phyloP scores from a whole-genome alignment of 805 yeast genomes.

The Myxozyma sirexii region DNA sequence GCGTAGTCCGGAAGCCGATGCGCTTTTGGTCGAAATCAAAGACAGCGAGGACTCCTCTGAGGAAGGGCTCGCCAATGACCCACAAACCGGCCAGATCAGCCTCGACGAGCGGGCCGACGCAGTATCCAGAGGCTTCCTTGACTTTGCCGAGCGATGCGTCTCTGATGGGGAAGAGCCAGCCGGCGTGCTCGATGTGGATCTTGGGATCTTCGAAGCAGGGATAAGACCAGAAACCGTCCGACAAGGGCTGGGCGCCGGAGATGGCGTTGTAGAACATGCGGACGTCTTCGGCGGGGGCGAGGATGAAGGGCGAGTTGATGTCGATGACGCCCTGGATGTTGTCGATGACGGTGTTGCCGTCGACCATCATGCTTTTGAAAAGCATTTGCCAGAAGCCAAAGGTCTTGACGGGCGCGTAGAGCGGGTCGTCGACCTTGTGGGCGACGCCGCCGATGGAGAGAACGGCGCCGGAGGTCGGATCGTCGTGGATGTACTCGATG shows the following conservation, averaged over 20 bases:
- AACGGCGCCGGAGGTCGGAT: conserved; percentile 11
- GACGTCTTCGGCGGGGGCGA: conserved; percentile 34
- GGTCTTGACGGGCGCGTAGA: conserved; percentile 32
- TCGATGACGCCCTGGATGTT: conserved; percentile 33
- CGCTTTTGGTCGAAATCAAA: conserved; percentile 26
- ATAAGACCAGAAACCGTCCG: conserved; percentile 32
- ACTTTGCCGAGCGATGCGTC: conserved; percentile 29
- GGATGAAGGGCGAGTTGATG: conserved; percentile 24
- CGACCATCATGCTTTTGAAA: conserved; percentile 27
- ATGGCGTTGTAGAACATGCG: conserved; percentile 29
- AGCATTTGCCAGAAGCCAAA: conserved; percentile 33
- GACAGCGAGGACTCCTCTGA: conserved; percentile 25
- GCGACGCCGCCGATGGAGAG: conserved; percentile 28
- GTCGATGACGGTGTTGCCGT: conserved; percentile 30
- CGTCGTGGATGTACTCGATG: conserved; percentile 23
- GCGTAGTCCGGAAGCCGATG: conserved; percentile 21
- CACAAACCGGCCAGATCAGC: conserved; percentile 33
- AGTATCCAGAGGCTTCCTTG: conserved; percentile 33
- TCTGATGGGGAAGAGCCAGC: conserved; percentile 33
- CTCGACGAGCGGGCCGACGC: conserved; percentile 32
- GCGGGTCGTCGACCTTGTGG: conserved; percentile 29
- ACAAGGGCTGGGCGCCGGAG: conserved; percentile 33
- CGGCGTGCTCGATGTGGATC: conserved; percentile 32
- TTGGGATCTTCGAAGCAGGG: conserved; percentile 33
- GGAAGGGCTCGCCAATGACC: conserved; percentile 33